Evolutionary conservation across 805 yeast species (phyloP).

Genomic region (Blastobotrys peoriensis): DNA sequence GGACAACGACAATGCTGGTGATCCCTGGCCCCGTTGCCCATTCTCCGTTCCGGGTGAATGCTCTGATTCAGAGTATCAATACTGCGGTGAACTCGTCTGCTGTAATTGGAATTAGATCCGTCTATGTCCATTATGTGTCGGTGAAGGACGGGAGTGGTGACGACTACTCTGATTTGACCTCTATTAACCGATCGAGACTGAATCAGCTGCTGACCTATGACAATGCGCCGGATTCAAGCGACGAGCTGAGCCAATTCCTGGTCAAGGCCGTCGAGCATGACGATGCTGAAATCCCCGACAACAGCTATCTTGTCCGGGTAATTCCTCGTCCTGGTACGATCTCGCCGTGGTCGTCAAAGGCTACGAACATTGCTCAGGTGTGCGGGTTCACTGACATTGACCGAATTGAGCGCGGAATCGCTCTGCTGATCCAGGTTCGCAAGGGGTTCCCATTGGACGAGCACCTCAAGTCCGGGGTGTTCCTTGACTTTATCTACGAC

Average conservation of each 20-base stretch:
- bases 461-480: slow-evolving; percentile 46
- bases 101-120: slow-evolving; percentile 63
- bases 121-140: slow-evolving; percentile 77
- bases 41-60: slow-evolving; percentile 78
- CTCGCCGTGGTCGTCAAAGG: slow-evolving; percentile 99
- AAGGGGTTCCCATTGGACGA: slow-evolving; percentile 63
- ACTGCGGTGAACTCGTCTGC: slow-evolving; percentile 60
- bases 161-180: slow-evolving; percentile 29
- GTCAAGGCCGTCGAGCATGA: slow-evolving; percentile 29
- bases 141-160: slow-evolving; percentile 37
- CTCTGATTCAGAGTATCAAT: slow-evolving; percentile 66
- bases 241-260: slow-evolving; percentile 39
- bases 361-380: slow-evolving; percentile 86
- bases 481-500: slow-evolving; percentile 73
- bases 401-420: slow-evolving; percentile 87
- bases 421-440: slow-evolving; percentile 63
- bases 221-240: slow-evolving; percentile 49
- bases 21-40: slow-evolving; percentile 88
- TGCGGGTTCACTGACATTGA: slow-evolving; percentile 75
- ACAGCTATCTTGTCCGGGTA: slow-evolving; percentile 58
- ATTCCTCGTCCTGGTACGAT: slow-evolving; percentile 94
- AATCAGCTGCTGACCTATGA: slow-evolving; percentile 70
- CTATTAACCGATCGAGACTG: slow-evolving; percentile 36
- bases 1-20: slow-evolving; percentile 38
- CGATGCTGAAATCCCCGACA: slow-evolving; percentile 24